phyloP scores from a whole-genome alignment of 805 yeast species.

The Zygoascus bituminiphila region DNA sequence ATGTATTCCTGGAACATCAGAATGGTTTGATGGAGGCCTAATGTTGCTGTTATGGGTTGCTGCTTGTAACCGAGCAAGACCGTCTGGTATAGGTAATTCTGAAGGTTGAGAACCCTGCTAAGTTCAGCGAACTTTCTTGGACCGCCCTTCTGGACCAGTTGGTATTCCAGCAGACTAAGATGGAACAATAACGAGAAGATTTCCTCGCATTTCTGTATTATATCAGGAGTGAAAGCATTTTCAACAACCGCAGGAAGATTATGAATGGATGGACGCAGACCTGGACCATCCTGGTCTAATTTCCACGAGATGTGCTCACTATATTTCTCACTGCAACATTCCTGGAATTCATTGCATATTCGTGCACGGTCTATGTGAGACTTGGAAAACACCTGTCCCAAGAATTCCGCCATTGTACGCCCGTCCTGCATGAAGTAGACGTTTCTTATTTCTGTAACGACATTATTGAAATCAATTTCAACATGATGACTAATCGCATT shows the following conservation, averaged over 20 bases:
- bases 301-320: neutral
- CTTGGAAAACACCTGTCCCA: neutral
- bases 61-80: neutral
- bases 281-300: neutral
- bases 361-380: neutral
- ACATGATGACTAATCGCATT: neutral
- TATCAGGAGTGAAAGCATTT: neutral
- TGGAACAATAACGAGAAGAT: neutral
- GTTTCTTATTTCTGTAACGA: neutral
- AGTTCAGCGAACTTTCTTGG: neutral
- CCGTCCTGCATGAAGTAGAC: constrained; percentile 7
- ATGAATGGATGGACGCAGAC: neutral
- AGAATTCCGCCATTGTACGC: constrained; percentile 1
- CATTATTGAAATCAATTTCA: neutral
- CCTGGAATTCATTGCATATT: neutral
- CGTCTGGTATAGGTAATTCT: constrained; percentile 1
- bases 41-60: no score
- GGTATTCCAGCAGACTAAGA: neutral
- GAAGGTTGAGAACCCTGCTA: neutral
- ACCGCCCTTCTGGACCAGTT: no score
- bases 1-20: neutral
- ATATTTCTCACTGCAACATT: neutral
- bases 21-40: neutral
- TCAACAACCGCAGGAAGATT: neutral
- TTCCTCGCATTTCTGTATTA: neutral